Base-by-base conservation (phyloP, 306 rosid genomes). In the Vigna mungo region DNA sequence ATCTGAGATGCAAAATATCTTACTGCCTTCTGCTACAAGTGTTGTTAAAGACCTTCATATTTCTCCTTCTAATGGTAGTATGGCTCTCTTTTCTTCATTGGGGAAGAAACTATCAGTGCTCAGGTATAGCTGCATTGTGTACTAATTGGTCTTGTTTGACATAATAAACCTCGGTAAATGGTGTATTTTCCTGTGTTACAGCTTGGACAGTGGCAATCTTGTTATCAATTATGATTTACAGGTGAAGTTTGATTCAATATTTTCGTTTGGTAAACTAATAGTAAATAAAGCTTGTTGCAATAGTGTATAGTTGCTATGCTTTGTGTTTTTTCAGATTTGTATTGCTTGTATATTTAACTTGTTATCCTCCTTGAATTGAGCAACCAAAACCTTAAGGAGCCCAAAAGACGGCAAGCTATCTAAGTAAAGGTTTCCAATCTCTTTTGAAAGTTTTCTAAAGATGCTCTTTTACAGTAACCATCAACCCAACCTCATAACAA, bases 21-120 rank as follows among this genome's bases (percentile, higher is more conserved):
- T 86, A 25, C 89, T 95, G 43, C 97, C 97, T 84, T 78, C 89
- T 7, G 25, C 72, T 69, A 55, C 83, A 65, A 82, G 61, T 78
- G 87, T 78, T 53, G 81, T 95, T 71, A 92, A 78, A 87, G 98
- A 95, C 84, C 68, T 95, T 30, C 92, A 67, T 41, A 71, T 92
- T 81, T 95, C 89, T 73, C 93, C 96, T 62, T 77, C 79, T 51
- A 60, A 66, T 78, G 58, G 78, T 78, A 81, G 80, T 61, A 89
- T 88, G 83, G 96, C 90, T 25, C 95, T 92, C 74, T 86, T 83
- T 58, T 85, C 92, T 81, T 90, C 96, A 36, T 36, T 84, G 4
- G 96, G 89, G 81, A 90, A 89, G 92, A 88, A 86, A 80, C 78
- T 95, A 78, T 86, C 96, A 46, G 87, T 92, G 72, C 75, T 95